phyloP scores from a whole-genome alignment of 306 rosid genomes.

The Trifolium pratense region DNA sequence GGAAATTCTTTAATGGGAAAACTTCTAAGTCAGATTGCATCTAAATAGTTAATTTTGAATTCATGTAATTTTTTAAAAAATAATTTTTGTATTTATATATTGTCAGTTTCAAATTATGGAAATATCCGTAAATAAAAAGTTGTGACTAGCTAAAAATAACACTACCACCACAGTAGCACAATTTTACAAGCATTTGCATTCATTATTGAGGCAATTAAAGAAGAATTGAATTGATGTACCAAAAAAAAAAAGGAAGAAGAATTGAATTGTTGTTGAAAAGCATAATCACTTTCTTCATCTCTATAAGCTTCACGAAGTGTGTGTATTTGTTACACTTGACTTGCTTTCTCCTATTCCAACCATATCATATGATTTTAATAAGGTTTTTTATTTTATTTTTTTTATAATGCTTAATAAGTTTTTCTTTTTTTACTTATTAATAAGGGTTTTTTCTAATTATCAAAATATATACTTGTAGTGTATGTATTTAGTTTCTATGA shows the following conservation, averaged over 20 bases:
- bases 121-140: constrained; percentile 64
- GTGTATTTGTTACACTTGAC: background rate
- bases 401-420: too few species aligned
- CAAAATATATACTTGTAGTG: too few species aligned
- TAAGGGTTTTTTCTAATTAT: too few species aligned
- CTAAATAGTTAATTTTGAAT: constrained; percentile 29
- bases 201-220: background rate
- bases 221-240: background rate
- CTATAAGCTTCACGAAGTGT: background rate
- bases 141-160: constrained; percentile 26
- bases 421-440: too few species aligned
- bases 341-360: too few species aligned
- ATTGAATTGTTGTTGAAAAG: background rate
- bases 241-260: too few species aligned
- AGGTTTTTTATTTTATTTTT: too few species aligned
- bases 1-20: constrained; percentile 26
- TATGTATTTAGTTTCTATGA: too few species aligned
- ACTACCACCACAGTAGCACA: background rate
- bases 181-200: background rate
- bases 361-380: too few species aligned
- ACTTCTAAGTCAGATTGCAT: constrained; percentile 33
- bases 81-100: background rate
- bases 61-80: background rate
- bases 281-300: background rate
- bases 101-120: constrained; percentile 49